Evolutionary conservation across 257 asterid species (phyloP).

Genomic region (Gentiana dahurica): DNA sequence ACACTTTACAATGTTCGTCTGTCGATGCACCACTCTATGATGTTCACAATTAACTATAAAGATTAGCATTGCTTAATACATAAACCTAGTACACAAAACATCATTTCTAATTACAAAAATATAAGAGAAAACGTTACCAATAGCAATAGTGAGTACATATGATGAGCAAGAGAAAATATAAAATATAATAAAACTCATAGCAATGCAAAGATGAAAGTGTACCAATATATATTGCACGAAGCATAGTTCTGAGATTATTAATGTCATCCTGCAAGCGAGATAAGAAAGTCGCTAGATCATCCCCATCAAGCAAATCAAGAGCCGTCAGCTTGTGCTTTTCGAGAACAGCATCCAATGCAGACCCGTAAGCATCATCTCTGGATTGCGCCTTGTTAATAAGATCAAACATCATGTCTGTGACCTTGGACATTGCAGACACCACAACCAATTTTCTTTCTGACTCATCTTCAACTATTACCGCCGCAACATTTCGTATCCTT

Average conservation of each 20-base stretch:
- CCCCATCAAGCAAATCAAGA: conserved; percentile 67
- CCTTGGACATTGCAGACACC: conserved; percentile 97
- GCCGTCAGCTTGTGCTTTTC: conserved; percentile 84
- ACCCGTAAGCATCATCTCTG: conserved; percentile 56
- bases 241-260: conserved; percentile 81
- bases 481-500: conserved; percentile 77
- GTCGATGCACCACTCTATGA: too few relatives aligned
- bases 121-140: neutral
- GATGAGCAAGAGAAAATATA: neutral
- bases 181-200: neutral
- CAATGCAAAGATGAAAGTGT: conserved; percentile 5
- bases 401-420: conserved; percentile 95
- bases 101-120: neutral
- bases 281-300: conserved; percentile 52
- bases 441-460: conserved; percentile 78
- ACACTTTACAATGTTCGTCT: too few relatives aligned
- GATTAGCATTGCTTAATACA: too few relatives aligned
- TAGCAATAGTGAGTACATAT: neutral
- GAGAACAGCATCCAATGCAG: conserved; percentile 61
- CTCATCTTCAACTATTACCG: conserved; percentile 55
- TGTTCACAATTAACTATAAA: too few relatives aligned
- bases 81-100: too few relatives aligned
- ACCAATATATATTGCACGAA: conserved; percentile 91
- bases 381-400: conserved; percentile 77
- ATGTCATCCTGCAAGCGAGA: conserved; percentile 61